Conservation (phyloP, 805 yeast genomes). For the Danielia oregonensis region DNA sequence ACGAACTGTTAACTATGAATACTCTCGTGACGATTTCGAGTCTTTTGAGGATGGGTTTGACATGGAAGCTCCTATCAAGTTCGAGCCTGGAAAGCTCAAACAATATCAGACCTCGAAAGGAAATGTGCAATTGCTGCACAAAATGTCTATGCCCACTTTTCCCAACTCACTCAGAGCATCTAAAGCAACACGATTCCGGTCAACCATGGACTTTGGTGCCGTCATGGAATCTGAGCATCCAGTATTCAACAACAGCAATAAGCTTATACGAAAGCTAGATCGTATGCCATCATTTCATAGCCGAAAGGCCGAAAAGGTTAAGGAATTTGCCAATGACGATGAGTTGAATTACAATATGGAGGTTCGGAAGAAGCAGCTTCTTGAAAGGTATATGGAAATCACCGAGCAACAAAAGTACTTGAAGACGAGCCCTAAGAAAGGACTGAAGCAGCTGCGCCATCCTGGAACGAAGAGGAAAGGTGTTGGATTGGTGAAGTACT, state of each 20-base stretch:
- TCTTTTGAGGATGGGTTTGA: slow-evolving; percentile 38
- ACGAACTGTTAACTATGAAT: slow-evolving; percentile 33
- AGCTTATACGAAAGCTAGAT: slow-evolving; percentile 33
- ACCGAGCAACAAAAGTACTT: slow-evolving; percentile 17
- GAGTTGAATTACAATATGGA: slow-evolving; percentile 16
- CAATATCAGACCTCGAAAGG: slow-evolving; percentile 8
- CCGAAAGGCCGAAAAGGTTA: slow-evolving; percentile 3
- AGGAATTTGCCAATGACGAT: slow-evolving; percentile 5
- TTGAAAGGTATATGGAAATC: slow-evolving; percentile 30
- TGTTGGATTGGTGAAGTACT: slow-evolving; percentile 29
- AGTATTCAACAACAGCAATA: slow-evolving; percentile 29
- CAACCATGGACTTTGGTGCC: slow-evolving; percentile 29
- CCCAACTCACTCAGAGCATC: slow-evolving; percentile 10
- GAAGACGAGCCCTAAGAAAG: slow-evolving; percentile 13
- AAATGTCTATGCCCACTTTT: slow-evolving; percentile 21
- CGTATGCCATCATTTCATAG: slow-evolving; percentile 41
- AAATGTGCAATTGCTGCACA: slow-evolving; percentile 7
- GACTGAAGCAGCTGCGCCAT: slow-evolving; percentile 1
- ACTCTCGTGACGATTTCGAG: slow-evolving; percentile 35
- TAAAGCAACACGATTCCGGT: slow-evolving; percentile 25
- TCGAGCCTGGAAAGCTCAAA: slow-evolving; percentile 9
- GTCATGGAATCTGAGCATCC: slow-evolving; percentile 20
- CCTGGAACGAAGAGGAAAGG: slow-evolving; percentile 4
- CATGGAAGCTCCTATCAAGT: slow-evolving; percentile 8
- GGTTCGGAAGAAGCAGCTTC: slow-evolving; percentile 23